Percentiles rank a stretch among this genome's conserved stretches.
Evolutionary conservation across 352 stramenopile species (phyloP).

Genomic region (Globisporangium cylindrosporum): DNA sequence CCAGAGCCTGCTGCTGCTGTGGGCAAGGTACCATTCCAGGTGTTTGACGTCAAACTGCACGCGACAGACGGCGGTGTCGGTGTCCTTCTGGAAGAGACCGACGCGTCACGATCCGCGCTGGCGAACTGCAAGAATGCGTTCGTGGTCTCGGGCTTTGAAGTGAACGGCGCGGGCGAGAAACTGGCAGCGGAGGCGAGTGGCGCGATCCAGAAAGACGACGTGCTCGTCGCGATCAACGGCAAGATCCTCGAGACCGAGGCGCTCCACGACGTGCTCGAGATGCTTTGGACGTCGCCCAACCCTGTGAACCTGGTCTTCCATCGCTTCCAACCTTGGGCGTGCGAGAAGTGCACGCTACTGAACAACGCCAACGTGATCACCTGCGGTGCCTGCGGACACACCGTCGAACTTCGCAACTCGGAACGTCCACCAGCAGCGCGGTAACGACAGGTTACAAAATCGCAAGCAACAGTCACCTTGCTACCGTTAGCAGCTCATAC

Average conservation of each 20-base stretch:
- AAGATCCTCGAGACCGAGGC: constrained; percentile 39
- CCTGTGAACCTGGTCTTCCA: constrained; percentile 67
- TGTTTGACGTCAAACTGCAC: constrained; percentile 57
- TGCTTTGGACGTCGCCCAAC: constrained; percentile 65
- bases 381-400: constrained; percentile 57
- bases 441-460: neutral
- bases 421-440: neutral
- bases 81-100: constrained; percentile 45
- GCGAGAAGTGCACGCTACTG: constrained; percentile 69
- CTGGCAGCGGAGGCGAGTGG: constrained; percentile 68
- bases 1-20: too few relatives aligned
- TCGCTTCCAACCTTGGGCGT: constrained; percentile 59
- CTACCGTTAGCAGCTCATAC: too few relatives aligned
- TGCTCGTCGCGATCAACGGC: constrained; percentile 62
- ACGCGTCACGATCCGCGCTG: constrained; percentile 6
- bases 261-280: constrained; percentile 61
- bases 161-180: constrained; percentile 58
- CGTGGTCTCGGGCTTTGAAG: constrained; percentile 58
- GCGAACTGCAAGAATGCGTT: constrained; percentile 30
- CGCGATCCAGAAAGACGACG: constrained; percentile 54
- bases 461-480: too few relatives aligned
- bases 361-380: constrained; percentile 35
- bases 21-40: constrained; percentile 22
- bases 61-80: constrained; percentile 74
- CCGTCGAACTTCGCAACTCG: constrained; percentile 16